Percentiles rank a stretch among this genome's conserved stretches.
These are phyloP conservation scores for Ulvella scutata DNA, from an alignment of 139 green algal species.

Conservation along the genomic window DNA sequence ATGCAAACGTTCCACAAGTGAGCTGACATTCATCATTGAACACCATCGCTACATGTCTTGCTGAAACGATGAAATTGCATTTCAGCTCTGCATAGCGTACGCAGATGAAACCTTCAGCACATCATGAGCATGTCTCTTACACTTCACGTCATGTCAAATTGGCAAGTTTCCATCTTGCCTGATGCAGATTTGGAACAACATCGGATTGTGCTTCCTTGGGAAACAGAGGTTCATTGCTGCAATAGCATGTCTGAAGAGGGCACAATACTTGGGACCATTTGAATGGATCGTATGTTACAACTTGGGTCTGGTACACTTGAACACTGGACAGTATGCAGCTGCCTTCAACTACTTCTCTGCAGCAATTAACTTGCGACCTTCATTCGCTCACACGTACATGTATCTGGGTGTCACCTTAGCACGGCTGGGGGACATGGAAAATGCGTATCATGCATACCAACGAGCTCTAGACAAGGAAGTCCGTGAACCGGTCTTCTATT, in stretches of 20 bases:
- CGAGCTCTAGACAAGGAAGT: slow-evolving; percentile 41
- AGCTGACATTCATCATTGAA: background rate
- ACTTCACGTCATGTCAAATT: background rate
- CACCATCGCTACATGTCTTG: background rate
- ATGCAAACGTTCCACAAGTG: slow-evolving; percentile 37
- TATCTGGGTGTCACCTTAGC: slow-evolving; percentile 22
- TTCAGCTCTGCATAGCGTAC: background rate
- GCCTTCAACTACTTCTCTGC: slow-evolving; percentile 66
- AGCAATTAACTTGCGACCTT: slow-evolving; percentile 61
- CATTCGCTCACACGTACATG: slow-evolving; percentile 39
- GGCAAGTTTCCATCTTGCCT: background rate
- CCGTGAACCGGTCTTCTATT: slow-evolving; percentile 38
- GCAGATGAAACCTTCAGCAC: background rate
- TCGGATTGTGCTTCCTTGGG: slow-evolving; percentile 77
- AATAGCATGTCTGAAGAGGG: slow-evolving; percentile 60
- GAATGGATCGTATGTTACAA: slow-evolving; percentile 77
- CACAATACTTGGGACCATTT: slow-evolving; percentile 60
- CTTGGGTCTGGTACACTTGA: slow-evolving; percentile 51
- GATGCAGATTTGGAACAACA: slow-evolving; percentile 71
- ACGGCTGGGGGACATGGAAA: slow-evolving; percentile 52
- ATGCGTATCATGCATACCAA: slow-evolving; percentile 49
- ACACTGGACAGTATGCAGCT: slow-evolving; percentile 47
- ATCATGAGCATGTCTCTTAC: background rate
- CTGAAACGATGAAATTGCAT: background rate
- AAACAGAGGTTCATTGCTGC: slow-evolving; percentile 60